phyloP scores from a whole-genome alignment of 148 eudicot genomes.

The Chenopodium album region DNA sequence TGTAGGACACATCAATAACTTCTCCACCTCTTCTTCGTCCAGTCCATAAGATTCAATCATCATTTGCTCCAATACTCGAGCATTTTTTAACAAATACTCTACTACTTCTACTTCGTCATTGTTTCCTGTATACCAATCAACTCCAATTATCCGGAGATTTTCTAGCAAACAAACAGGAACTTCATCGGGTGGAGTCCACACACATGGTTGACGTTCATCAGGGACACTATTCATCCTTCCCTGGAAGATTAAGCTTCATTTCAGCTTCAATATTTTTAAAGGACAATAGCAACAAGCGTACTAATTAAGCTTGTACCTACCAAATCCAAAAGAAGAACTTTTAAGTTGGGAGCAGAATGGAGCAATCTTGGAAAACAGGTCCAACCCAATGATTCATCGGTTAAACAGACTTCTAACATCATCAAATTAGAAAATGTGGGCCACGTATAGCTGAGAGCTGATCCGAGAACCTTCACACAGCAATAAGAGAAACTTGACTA shows the following conservation, averaged over 20 bases:
- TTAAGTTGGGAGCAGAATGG: conserved; percentile 4
- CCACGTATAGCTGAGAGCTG: conserved; percentile 6
- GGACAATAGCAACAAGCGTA: not conserved
- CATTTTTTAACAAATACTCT: too few relatives aligned
- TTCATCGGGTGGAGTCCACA: not conserved
- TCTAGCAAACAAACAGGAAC: conserved; percentile 1
- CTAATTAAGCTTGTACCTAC: not conserved
- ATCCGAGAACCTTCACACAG: not conserved
- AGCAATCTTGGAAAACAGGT: not conserved
- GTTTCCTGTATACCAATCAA: not conserved
- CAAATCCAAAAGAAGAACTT: conserved; percentile 10
- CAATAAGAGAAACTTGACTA: too few relatives aligned
- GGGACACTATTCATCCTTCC: not conserved
- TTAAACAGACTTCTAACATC: not conserved
- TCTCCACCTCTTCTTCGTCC: not conserved
- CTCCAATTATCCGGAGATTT: not conserved
- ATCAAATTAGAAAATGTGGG: not conserved
- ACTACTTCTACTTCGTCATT: not conserved
- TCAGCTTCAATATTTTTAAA: not conserved
- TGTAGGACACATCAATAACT: not conserved
- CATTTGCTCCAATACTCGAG: too few relatives aligned
- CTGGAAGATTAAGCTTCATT: not conserved
- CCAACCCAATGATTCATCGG: not conserved
- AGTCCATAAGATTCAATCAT: not conserved
- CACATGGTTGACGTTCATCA: not conserved